Evolutionary conservation across 768 basidiomycete species (phyloP).

Genomic region (Boletus reticulatus): DNA sequence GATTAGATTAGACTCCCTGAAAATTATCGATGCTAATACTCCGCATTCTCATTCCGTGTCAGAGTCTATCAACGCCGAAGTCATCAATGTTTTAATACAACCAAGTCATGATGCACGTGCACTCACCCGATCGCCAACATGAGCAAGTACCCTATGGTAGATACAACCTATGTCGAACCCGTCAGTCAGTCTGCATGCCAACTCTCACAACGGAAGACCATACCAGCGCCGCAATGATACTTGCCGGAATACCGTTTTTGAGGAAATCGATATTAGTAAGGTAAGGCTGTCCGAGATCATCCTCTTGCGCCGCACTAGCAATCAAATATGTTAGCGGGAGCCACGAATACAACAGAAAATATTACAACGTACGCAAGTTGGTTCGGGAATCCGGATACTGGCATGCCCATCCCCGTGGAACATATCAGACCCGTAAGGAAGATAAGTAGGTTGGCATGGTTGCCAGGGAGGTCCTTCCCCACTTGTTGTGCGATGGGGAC

Average conservation of each 20-base stretch:
- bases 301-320: conserved; percentile 82
- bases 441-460: conserved; percentile 80
- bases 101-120: neutral
- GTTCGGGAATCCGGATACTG: conserved; percentile 98
- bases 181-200: neutral
- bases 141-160: conserved; percentile 16
- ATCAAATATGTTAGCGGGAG: neutral
- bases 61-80: neutral
- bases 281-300: conserved; percentile 91
- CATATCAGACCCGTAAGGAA: conserved; percentile 93
- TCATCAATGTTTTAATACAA: neutral
- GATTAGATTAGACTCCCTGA: no score
- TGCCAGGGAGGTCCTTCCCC: conserved; percentile 66
- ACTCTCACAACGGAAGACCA: neutral
- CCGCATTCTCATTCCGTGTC: neutral
- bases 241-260: conserved; percentile 94
- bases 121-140: conserved; percentile 19
- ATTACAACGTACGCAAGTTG: conserved; percentile 77
- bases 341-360: neutral
- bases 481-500: conserved; percentile 95
- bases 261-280: conserved; percentile 84
- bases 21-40: no score
- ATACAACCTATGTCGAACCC: conserved; percentile 11
- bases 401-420: conserved; percentile 97
- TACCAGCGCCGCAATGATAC: conserved; percentile 82